Base-by-base conservation (phyloP, 306 rosid species). In the Citrullus mucosospermus region DNA sequence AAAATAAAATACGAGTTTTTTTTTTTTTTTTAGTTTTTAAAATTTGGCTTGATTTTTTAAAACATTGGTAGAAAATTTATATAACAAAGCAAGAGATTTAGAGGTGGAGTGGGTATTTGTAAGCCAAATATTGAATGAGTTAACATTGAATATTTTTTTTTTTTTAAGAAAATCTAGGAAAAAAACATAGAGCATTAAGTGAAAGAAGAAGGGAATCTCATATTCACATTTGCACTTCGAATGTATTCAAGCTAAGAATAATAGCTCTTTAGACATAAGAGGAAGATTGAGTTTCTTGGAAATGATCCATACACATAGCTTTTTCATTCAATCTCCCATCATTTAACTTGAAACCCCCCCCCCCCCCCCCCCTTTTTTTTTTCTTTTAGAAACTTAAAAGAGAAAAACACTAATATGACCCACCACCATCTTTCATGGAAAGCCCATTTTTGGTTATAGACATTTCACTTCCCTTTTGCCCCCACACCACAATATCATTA, bases 301-400 rank as follows among this genome's bases (percentile, higher is more conserved):
- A 66, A 66, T 66, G 41, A 66, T 66, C 41, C 13, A 66, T 38
- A 51, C 54, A 13, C 44, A 63, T 7, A 16, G 13, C 72, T 36
- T 65, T 59, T 28, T 65, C 25, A 67, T 67, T 67, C 73, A 67
- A 67, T 67, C 73, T 67, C 28, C 72, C 51, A 67, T 67, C 51
- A 39, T 67, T 67, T 67, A 36, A 6, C 28, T 65, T 36, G 13
- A 65, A 65, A 36, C 4, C 9, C 14, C 32, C 4, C 34, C 16
- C n/a, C n/a, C n/a, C n/a, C n/a, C n/a, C n/a, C n/a, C n/a, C n/a
- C n/a, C n/a, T 15, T 46, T 34, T 20, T 57, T 3, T 20, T 57
- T 58, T n/a, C 12, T 17, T 63, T 65, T 6, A 65, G 71, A 65
- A 67, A 67, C 73, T 18, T 8, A 67, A 67, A 12, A 17, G 28